phyloP scores from a whole-genome alignment of 345 rosid species.

The Citrus sinensis region DVS_A1.0 CM039163.1:5747501-5748000 shows the following conservation, averaged over 20 bases:
- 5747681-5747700: background rate
- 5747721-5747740: slow-evolving; percentile 97
- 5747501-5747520: slow-evolving; percentile 71
- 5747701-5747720: background rate
- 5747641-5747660: background rate
- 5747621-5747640: background rate
- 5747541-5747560: slow-evolving; percentile 83
- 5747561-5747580: background rate
- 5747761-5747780: slow-evolving; percentile 65
- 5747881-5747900: slow-evolving; percentile 8
- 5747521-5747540: slow-evolving; percentile 61
- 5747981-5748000: slow-evolving; percentile 48
- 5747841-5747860: slow-evolving; percentile 54
- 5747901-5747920: slow-evolving; percentile 16
- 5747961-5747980: slow-evolving; percentile 53
- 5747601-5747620: background rate
- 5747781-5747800: slow-evolving; percentile 73
- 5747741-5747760: slow-evolving; percentile 75
- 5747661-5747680: background rate
- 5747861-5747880: slow-evolving; percentile 62
- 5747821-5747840: slow-evolving; percentile 56
- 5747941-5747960: slow-evolving; percentile 25
- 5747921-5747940: background rate
- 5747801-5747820: slow-evolving; percentile 59
- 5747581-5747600: background rate